Base-by-base conservation (phyloP, 2,329 filamentous ascomycete genomes). In the Colletotrichum zoysiae region DNA sequence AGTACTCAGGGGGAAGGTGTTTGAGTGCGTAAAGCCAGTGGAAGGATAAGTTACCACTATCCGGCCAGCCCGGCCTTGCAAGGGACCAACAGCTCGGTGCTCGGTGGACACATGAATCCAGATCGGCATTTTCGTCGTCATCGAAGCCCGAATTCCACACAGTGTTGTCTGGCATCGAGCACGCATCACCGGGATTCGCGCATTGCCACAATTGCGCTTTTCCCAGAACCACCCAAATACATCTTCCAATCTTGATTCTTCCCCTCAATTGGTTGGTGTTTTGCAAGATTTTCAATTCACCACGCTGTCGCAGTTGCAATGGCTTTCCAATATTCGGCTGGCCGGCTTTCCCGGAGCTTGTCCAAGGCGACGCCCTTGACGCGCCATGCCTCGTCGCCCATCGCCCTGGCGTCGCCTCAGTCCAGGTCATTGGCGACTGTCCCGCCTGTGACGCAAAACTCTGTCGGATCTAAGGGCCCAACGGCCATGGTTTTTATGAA, bases 401-500 rank as follows among this genome's bases (percentile, higher is more conserved):
- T 72, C 42, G 44, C 65, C 74, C 76, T 70, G 51, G 70, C 74
- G 78, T 75, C 79, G 78, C 79, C 81, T 75, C 80, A 82, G 82
- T 85, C 76, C 67, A 81, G 86, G 76, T 80, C 79, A 57, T 82
- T 88, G 76, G 92, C 91, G 40, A 92, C 90, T 18, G 90, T 89
- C 5, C 92, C 93, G 14, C 93, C 94, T 9, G 94, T 96, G 30
- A 95, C 93, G 0, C 94, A 97, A 81, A 88, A 94, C 87, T 86
- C 88, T 8, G 89, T 89, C 0, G 89, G 88, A 16, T 88, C 87
- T 53, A 87, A 93, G 79, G 95, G 95, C 0, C 95, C 95, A 9
- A 99, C 96, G 5, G 96, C 96, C 55, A 98, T 99, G 90, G 96
- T 99, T 18, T 98, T 99, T 79, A 90, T 99, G 84, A 99, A 99